Percentiles rank a stretch among this genome's conserved stretches.
Conservation (phyloP, 345 rosid species). For the Durio zibethinus region DNA sequence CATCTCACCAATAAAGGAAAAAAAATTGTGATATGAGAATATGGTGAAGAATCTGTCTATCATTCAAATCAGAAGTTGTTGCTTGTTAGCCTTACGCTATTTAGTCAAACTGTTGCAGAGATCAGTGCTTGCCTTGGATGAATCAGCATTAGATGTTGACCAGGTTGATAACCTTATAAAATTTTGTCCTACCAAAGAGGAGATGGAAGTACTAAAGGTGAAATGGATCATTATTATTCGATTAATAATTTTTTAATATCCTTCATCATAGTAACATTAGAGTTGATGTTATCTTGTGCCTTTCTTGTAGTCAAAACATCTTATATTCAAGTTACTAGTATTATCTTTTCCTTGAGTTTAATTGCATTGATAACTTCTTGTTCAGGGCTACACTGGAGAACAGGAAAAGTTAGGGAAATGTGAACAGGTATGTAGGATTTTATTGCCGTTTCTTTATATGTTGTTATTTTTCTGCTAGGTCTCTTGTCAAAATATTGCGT, state of each 20-base stretch:
- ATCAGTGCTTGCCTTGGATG: conserved; percentile 75
- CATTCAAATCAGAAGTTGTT: neutral
- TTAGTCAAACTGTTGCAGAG: conserved; percentile 42
- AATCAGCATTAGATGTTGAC: conserved; percentile 73
- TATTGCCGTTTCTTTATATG: neutral
- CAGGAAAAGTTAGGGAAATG: conserved; percentile 86
- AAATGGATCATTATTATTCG: conserved; percentile 7
- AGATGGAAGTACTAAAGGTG: conserved; percentile 88
- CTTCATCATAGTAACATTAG: neutral
- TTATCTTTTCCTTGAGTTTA: conserved; percentile 11
- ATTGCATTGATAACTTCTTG: conserved; percentile 16
- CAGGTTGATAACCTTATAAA: conserved; percentile 91
- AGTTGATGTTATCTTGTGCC: neutral
- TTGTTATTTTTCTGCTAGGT: neutral
- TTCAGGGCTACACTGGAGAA: conserved; percentile 81
- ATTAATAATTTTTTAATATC: neutral
- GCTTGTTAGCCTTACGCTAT: conserved; percentile 16
- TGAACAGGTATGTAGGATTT: conserved; percentile 56
- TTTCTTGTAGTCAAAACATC: conserved; percentile 1
- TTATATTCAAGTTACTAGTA: conserved; percentile 15
- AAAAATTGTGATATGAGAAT: neutral
- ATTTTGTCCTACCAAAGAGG: conserved; percentile 91
- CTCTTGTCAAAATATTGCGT: neutral
- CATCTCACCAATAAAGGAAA: neutral
- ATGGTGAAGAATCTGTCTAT: neutral